A percentile compares a stretch with the other conserved stretches of the same genome.
Conservation (phyloP, 169 alveolate genomes). For the Cryptosporidium ryanae region DNA sequence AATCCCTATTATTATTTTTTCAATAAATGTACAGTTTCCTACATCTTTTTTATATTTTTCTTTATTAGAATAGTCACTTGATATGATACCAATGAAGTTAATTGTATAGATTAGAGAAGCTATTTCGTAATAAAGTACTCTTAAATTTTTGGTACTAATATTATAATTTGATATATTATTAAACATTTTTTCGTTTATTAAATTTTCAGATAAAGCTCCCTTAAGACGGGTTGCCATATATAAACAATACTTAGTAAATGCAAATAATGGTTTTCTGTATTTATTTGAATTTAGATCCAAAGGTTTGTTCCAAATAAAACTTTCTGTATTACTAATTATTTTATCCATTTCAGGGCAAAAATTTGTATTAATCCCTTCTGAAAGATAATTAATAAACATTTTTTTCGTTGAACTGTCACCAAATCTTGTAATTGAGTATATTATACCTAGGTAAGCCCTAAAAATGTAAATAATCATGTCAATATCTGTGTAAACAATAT, state of each 20-base stretch:
- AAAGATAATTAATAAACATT: conserved; percentile 6
- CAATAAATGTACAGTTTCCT: conserved; percentile 8
- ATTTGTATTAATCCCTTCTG: conserved; percentile 8
- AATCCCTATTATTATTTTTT: neutral
- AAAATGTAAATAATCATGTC: conserved; percentile 4
- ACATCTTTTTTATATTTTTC: neutral
- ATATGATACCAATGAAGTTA: conserved; percentile 24
- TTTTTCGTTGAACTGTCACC: conserved; percentile 55
- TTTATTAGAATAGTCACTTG: neutral
- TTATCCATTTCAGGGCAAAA: conserved; percentile 10
- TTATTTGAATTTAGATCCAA: neutral
- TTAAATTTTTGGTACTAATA: neutral
- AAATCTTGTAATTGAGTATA: conserved; percentile 48
- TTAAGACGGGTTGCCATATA: neutral
- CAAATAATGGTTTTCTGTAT: neutral
- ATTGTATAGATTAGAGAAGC: conserved; percentile 41
- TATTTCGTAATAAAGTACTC: conserved; percentile 17
- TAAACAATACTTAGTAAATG: neutral
- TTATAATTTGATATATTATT: neutral
- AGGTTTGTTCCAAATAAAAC: neutral
- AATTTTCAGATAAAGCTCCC: too few relatives aligned
- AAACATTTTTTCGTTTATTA: too few relatives aligned
- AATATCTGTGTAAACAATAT: neutral
- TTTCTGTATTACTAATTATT: neutral
- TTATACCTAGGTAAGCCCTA: conserved; percentile 15